Base-by-base conservation (phyloP, 768 basidiomycete species). In the Basidioascus undulatus region DNA sequence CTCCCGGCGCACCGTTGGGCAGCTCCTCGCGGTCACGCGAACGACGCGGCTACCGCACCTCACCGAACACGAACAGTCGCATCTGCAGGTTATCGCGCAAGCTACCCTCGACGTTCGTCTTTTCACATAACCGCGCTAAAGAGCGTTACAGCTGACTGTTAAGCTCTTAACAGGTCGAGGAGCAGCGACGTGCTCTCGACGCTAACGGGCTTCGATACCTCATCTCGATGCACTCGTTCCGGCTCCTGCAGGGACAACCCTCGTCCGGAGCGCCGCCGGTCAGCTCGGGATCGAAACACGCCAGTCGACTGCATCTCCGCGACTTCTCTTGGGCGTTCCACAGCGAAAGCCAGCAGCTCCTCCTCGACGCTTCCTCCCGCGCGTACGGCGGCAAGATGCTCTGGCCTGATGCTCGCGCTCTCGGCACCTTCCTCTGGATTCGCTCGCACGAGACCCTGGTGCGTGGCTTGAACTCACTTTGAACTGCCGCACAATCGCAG, bases 281-380 rank as follows among this genome's bases (percentile, higher is more conserved):
- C n/a, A n/a, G n/a, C n/a, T n/a, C n/a, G n/a, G n/a, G n/a, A n/a
- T n/a, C n/a, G n/a, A n/a, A n/a, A n/a, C n/a, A n/a, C n/a, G n/a
- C n/a, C n/a, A n/a, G 4, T 18, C 18, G 6, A 7, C 13, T 12
- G 28, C 40, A 6, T 5, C 41, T 1, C 31, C 33, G 1, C 46
- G 82, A n/a, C 65, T 89, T 35, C 71, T 81, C 18, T 86, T 98
- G 89, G 87, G 89, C 87, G 0, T 87, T 77, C 55, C 79, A 92
- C 50, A 92, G 86, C 53, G 84, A 92, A 57, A 81, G 74, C 52
- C 86, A 98, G 51, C 82, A 78, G 15, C 56, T 94, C 34, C 57
- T 98, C 5, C 56, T 92, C 39, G 62, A 65, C 21, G 72, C 75
- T 4, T 77, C 78, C 2, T 66, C 66, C 13, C 31, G 37, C 24